Evolutionary conservation across 768 basidiomycete genomes (phyloP).

Genomic region (Guyanaporus albipodus): DNA sequence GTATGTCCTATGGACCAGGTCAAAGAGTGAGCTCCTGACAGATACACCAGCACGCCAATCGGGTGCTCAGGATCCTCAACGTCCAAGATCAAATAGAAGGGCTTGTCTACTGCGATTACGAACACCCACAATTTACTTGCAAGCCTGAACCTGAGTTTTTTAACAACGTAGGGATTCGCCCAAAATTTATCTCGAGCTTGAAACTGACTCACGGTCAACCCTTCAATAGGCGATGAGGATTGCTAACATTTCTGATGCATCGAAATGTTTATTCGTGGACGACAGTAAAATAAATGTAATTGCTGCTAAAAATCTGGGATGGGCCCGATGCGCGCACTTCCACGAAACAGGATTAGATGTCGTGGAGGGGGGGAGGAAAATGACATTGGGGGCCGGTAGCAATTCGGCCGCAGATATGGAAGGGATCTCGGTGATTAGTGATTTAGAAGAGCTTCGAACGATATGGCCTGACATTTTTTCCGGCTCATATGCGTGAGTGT

Average conservation of each 20-base stretch:
- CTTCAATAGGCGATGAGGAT: slow-evolving; percentile 55
- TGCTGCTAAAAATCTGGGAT: slow-evolving; percentile 60
- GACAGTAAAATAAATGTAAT: slow-evolving; percentile 69
- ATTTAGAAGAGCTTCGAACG: slow-evolving; percentile 61
- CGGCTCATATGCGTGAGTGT: slow-evolving; percentile 7
- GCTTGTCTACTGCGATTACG: slow-evolving; percentile 77
- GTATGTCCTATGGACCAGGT: slow-evolving; percentile 38
- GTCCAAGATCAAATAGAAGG: slow-evolving; percentile 71
- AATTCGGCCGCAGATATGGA: slow-evolving; percentile 35
- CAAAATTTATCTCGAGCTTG: neutral
- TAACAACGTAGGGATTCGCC: slow-evolving; percentile 40
- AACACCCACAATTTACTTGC: slow-evolving; percentile 61
- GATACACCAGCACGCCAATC: slow-evolving; percentile 63
- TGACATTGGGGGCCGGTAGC: slow-evolving; percentile 39
- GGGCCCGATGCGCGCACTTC: slow-evolving; percentile 75
- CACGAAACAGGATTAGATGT: slow-evolving; percentile 62
- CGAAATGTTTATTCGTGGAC: slow-evolving; percentile 76
- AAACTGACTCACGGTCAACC: neutral
- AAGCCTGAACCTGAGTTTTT: slow-evolving; percentile 80
- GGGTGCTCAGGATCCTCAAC: slow-evolving; percentile 71
- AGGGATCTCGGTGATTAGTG: slow-evolving; percentile 48
- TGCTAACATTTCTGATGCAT: slow-evolving; percentile 58
- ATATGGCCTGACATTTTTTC: slow-evolving; percentile 79
- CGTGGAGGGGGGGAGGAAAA: slow-evolving; percentile 59
- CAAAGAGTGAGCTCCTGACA: too few relatives aligned